Evolutionary conservation across 148 eudicot species (phyloP), one percentile per base, ranked within the genome.

Genomic region (Talinum fruticosum): DNA sequence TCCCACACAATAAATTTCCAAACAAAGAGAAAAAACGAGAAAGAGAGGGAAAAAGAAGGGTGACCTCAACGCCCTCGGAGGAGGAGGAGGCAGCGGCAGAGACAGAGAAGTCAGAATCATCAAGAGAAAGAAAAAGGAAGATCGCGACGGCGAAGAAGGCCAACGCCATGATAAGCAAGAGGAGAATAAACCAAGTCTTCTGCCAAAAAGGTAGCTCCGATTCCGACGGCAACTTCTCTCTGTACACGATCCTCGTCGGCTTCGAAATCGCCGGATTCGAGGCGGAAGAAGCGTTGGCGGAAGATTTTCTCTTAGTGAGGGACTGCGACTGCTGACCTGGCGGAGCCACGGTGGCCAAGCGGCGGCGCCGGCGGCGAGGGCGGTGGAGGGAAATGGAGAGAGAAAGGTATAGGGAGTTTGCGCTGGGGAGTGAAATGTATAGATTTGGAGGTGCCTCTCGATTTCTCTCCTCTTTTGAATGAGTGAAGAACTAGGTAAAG

Each of bases 201-300:
- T 88, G 92, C 96, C 96, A 94, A 82, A 94, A 87, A 5, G 98
- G 98, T 0, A 85, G 53, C 16, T 87, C 87, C 18, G 84, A 84
- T n/a, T 82, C 85, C 34, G 85, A 71, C 14, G 85, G 82, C 24
- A 83, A 64, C 37, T 84, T 69, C 81, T 89, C 92, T 32, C 86
- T 70, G 79, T 89, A 88, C 0, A 86, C 80, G 33, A 89, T 82
- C 47, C 93, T 83, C 10, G 86, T 86, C 78, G 91, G 81, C 10
- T 69, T 82, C 53, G 80, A 0, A 28, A 28, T 28, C 33, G 66
- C 29, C 64, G 64, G 64, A 8, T 26, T n/a, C 7, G 64, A 1
- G 26, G 1, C 65, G 65, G 30, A 0, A 15, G 66, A 59, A 6
- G 64, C 26, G 62, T 86, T 75, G 5, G 84, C 36, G 34, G 83